Evolutionary conservation across 208 protist species (phyloP).

Genomic region (Trypanosoma rangeli): DNA sequence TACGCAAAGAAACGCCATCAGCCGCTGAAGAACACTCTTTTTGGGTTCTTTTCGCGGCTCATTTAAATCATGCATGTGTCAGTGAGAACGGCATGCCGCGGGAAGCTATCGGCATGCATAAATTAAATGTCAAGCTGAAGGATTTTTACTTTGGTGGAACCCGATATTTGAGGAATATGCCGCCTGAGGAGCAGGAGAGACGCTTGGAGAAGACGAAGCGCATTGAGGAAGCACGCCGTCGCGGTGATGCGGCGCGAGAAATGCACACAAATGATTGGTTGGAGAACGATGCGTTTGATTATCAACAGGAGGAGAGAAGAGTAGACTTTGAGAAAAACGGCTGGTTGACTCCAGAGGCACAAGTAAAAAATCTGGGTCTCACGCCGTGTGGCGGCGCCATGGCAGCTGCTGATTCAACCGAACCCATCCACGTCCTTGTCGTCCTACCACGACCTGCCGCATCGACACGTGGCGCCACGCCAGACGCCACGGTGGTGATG

Average conservation of each 20-base stretch:
- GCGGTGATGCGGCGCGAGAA: neutral
- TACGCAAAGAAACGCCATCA: constrained; percentile 52
- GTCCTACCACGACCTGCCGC: constrained; percentile 16
- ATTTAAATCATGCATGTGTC: constrained; percentile 49
- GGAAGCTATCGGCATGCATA: constrained; percentile 72
- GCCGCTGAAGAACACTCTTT: constrained; percentile 62
- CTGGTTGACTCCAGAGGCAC: constrained; percentile 43
- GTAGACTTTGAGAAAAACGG: constrained; percentile 63
- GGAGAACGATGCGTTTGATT: constrained; percentile 86
- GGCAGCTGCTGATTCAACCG: neutral
- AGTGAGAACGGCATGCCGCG: constrained; percentile 62
- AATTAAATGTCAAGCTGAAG: constrained; percentile 91
- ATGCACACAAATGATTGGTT: constrained; percentile 51
- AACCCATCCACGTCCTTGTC: constrained; percentile 24
- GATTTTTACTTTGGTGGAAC: constrained; percentile 91
- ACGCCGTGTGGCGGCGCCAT: constrained; percentile 3
- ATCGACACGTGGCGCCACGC: neutral
- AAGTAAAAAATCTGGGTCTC: constrained; percentile 35
- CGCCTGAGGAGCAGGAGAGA: constrained; percentile 61
- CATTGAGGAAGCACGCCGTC: constrained; percentile 73
- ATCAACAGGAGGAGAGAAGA: constrained; percentile 73
- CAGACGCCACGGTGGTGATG: neutral
- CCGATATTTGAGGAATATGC: constrained; percentile 91
- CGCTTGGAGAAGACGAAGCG: constrained; percentile 45
- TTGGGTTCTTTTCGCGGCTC: constrained; percentile 69